Percentiles rank a stretch among this genome's conserved stretches.
These are phyloP conservation scores for Lycium barbarum DNA, from an alignment of 257 asterid species.

Conservation along the genomic window DNA sequence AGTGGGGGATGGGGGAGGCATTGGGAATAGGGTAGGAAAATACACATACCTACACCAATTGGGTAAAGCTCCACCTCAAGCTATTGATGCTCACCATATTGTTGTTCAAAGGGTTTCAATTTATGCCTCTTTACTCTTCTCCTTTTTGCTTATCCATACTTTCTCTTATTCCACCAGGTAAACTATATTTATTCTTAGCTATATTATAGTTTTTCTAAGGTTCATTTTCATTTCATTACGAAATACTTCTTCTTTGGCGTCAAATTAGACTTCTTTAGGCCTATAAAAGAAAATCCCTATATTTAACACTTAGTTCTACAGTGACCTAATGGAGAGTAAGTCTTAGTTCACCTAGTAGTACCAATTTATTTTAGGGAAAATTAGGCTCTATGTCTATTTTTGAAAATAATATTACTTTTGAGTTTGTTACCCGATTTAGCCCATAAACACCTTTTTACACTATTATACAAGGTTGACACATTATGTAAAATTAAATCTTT, in stretches of 20 bases:
- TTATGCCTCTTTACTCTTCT: conserved; percentile 47
- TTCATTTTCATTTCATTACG: background rate
- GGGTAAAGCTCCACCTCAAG: conserved; percentile 55
- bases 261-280: background rate
- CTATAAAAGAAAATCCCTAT: background rate
- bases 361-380: background rate
- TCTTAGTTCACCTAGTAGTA: background rate
- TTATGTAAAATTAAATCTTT: too few species aligned
- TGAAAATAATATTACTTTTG: too few species aligned
- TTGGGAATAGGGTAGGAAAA: conserved; percentile 47
- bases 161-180: conserved; percentile 58
- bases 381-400: too few species aligned
- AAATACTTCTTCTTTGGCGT: background rate
- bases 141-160: conserved; percentile 40
- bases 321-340: background rate
- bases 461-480: too few species aligned
- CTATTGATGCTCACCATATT: conserved; percentile 77
- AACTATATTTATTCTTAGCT: background rate
- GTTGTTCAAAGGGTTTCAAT: conserved; percentile 42
- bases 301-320: too few species aligned
- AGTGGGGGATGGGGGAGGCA: conserved; percentile 44
- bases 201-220: background rate
- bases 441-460: too few species aligned
- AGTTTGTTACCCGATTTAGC: too few species aligned
- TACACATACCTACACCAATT: conserved; percentile 61